phyloP scores from a whole-genome alignment of 2,329 filamentous ascomycete genomes.

The Elsinoe perseae region DNA sequence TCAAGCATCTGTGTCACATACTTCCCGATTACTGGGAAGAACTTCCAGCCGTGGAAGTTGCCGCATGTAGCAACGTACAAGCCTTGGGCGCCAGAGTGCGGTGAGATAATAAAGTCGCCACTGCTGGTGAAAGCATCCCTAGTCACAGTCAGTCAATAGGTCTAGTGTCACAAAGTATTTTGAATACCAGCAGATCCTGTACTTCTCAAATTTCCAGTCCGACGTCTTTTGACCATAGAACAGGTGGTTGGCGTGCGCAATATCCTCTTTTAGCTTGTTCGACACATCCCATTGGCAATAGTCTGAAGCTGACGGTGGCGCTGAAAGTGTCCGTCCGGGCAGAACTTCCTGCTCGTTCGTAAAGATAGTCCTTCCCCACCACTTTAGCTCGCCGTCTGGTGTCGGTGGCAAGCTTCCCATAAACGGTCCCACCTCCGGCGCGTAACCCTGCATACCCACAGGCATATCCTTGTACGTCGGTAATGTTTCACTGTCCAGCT shows the following conservation, averaged over 20 bases:
- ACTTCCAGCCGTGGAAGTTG: constrained; percentile 34
- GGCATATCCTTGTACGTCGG: constrained; percentile 36
- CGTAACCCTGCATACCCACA: constrained; percentile 41
- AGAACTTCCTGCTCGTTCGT: constrained; percentile 47
- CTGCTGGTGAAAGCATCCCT: constrained; percentile 60
- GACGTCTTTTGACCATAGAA: constrained; percentile 53
- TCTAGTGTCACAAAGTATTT: too few species aligned
- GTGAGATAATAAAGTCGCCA: constrained; percentile 45
- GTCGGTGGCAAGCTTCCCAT: constrained; percentile 53
- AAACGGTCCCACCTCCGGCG: constrained; percentile 43
- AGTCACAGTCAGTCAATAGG: background rate
- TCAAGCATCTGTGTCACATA: constrained; percentile 32
- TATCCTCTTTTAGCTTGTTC: constrained; percentile 49
- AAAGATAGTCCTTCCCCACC: constrained; percentile 56
- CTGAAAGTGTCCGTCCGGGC: constrained; percentile 49
- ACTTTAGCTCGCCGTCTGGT: constrained; percentile 42
- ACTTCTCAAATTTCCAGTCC: constrained; percentile 52
- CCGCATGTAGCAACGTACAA: constrained; percentile 42
- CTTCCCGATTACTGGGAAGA: constrained; percentile 32
- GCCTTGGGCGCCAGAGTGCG: constrained; percentile 35
- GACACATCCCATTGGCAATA: constrained; percentile 59
- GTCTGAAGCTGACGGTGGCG: constrained; percentile 48
- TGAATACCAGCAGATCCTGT: constrained; percentile 62
- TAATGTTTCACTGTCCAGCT: constrained; percentile 34
- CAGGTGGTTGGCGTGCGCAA: constrained; percentile 48